phyloP scores from a whole-genome alignment of 2,329 filamentous ascomycete species.

The Trichoderma atrobrunneum region DNA sequence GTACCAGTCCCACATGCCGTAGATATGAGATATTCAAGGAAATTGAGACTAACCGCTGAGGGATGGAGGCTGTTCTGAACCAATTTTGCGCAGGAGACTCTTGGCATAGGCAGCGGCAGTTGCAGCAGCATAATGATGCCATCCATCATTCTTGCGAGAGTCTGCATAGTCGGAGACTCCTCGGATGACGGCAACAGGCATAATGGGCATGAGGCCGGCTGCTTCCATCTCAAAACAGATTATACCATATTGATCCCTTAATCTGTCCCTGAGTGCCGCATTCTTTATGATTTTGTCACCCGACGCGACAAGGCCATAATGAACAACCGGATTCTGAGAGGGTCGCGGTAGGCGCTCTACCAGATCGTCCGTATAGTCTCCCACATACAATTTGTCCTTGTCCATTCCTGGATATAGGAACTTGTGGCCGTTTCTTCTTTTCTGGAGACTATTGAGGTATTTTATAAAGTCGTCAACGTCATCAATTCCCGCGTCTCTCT shows the following conservation, averaged over 20 bases:
- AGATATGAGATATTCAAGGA: not conserved
- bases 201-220: not conserved
- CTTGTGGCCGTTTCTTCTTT: not conserved
- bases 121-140: not conserved
- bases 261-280: not conserved
- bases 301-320: not conserved
- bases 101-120: not conserved
- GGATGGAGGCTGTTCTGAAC: not conserved
- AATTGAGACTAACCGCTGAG: not conserved
- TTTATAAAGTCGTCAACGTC: not conserved
- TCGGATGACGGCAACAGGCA: not conserved
- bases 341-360: not conserved
- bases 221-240: not conserved
- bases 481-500: not conserved
- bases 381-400: not conserved
- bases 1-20: not conserved
- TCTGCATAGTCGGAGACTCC: not conserved
- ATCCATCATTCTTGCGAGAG: not conserved
- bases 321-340: not conserved
- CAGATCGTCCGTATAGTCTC: not conserved
- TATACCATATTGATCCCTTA: not conserved
- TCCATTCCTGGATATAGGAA: not conserved
- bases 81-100: not conserved
- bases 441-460: not conserved
- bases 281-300: not conserved